Conservation (phyloP, 768 basidiomycete species). For the Coprinopsis sp. region DNA sequence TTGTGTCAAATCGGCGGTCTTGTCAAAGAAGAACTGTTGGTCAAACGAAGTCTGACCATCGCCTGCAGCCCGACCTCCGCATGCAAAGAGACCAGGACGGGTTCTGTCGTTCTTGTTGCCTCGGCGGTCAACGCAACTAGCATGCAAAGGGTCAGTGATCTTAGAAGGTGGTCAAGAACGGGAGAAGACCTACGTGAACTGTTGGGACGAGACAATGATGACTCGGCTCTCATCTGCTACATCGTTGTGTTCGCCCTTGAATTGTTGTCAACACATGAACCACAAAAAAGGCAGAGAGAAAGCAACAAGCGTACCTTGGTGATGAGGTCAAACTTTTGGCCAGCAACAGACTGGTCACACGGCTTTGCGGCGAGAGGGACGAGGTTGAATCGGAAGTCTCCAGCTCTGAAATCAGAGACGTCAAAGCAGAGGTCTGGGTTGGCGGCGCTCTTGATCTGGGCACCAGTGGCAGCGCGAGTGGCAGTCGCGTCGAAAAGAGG, state of each 20-base stretch:
- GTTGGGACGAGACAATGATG: constrained; percentile 18
- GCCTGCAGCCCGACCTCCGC: constrained; percentile 23
- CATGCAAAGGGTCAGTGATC: too few relatives aligned
- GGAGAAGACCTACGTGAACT: too few relatives aligned
- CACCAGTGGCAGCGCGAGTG: constrained; percentile 18
- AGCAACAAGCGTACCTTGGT: constrained; percentile 13
- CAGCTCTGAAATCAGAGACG: constrained; percentile 16
- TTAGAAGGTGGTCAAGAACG: too few relatives aligned
- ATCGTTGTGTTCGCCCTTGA: constrained; percentile 17
- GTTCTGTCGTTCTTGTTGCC: constrained; percentile 19
- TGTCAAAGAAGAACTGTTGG: constrained; percentile 24
- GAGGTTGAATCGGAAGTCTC: constrained; percentile 20
- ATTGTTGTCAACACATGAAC: background rate
- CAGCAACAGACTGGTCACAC: constrained; percentile 14
- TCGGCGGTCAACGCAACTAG: constrained; percentile 18
- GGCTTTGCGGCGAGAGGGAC: constrained; percentile 17
- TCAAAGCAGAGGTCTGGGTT: constrained; percentile 15
- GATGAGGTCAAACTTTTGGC: constrained; percentile 19
- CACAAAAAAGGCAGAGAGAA: background rate
- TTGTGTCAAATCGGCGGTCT: constrained; percentile 13
- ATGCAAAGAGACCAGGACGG: constrained; percentile 21
- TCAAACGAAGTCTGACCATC: constrained; percentile 21
- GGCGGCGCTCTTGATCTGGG: constrained; percentile 17
- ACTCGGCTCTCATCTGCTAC: constrained; percentile 17
- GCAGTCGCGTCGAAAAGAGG: constrained; percentile 21